A percentile compares a stretch with the other conserved stretches of the same genome.
Conservation (phyloP, 208 protist genomes). For the Leishmania braziliensis region DNA sequence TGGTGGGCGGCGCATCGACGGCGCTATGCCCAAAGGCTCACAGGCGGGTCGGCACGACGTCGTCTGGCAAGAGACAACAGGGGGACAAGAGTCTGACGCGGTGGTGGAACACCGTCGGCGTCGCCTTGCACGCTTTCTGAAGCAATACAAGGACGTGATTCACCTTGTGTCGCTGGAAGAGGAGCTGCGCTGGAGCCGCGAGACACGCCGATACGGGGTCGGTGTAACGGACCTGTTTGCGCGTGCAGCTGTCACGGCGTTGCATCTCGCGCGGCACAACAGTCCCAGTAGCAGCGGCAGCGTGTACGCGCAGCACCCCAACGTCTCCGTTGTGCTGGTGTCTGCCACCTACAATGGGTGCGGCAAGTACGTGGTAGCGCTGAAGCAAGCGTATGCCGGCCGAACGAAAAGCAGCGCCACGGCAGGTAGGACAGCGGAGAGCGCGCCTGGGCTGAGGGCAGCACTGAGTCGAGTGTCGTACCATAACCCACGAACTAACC, state of each 20-base stretch:
- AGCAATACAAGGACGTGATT: constrained; percentile 61
- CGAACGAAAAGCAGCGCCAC: neutral
- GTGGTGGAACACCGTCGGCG: constrained; percentile 55
- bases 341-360: constrained; percentile 58
- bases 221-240: constrained; percentile 54
- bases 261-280: constrained; percentile 66
- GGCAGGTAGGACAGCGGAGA: neutral
- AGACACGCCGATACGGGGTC: constrained; percentile 77
- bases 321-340: constrained; percentile 43
- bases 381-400: constrained; percentile 36
- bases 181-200: constrained; percentile 70
- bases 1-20: constrained; percentile 48
- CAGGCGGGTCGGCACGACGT: constrained; percentile 38
- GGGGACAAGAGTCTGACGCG: constrained; percentile 36
- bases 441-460: constrained; percentile 27
- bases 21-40: constrained; percentile 35
- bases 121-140: constrained; percentile 58
- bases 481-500: constrained; percentile 79
- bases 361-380: constrained; percentile 67
- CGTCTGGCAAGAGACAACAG: constrained; percentile 43
- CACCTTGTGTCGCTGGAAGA: constrained; percentile 83
- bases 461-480: constrained; percentile 69
- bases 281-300: constrained; percentile 12
- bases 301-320: constrained; percentile 32
- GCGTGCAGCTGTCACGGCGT: constrained; percentile 58